A percentile compares a stretch with the other conserved stretches of the same genome.
phyloP scores from a whole-genome alignment of 345 rosid species.

The Citrus unshiu region DNA sequence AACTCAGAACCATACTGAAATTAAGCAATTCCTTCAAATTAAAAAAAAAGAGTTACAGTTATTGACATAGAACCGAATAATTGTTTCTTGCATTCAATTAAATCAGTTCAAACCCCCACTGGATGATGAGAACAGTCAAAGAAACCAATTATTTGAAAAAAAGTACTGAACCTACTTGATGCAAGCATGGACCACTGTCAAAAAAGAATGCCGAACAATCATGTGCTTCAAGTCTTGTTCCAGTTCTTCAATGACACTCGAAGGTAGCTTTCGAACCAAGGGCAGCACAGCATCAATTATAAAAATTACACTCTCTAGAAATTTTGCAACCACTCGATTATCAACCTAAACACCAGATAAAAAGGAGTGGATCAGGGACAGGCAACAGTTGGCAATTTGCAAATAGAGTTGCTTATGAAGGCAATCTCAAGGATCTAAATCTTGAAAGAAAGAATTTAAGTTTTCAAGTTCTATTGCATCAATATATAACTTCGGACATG shows the following conservation, averaged over 20 bases:
- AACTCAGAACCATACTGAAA: neutral
- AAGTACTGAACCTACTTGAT: conserved; percentile 58
- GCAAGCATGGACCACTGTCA: conserved; percentile 98
- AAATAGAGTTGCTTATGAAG: neutral
- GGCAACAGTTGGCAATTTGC: neutral
- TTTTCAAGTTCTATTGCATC: neutral
- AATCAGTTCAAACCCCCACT: neutral
- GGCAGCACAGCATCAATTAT: conserved; percentile 87
- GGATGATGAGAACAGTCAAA: conserved; percentile 5
- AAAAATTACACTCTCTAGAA: conserved; percentile 92
- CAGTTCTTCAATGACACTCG: conserved; percentile 74
- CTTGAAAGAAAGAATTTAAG: neutral
- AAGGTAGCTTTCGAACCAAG: conserved; percentile 78
- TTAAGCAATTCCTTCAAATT: neutral
- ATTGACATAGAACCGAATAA: neutral
- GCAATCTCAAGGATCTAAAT: neutral
- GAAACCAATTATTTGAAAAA: neutral
- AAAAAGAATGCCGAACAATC: conserved; percentile 93
- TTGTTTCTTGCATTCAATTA: neutral
- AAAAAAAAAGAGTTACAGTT: neutral
- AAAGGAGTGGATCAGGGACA: conserved; percentile 10
- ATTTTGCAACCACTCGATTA: conserved; percentile 73
- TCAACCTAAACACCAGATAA: conserved; percentile 63
- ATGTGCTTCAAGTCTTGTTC: conserved; percentile 95
- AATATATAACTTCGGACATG: neutral